Evolutionary conservation across 805 yeast species (phyloP), one percentile per base, ranked within the genome.

Genomic region (Saccharomycopsis selenospora): DNA sequence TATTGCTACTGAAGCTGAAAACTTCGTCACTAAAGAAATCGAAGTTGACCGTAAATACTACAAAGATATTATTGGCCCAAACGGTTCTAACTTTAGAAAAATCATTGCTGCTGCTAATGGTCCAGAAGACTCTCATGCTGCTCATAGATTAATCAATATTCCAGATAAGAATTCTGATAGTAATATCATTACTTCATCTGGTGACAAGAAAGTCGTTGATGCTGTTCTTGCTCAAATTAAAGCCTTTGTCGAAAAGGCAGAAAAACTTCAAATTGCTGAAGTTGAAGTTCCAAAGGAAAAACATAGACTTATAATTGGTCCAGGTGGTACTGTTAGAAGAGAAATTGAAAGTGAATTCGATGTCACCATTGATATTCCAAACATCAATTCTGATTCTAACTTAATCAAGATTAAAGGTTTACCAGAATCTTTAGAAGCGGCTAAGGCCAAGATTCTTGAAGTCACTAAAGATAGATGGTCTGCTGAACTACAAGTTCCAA

Each of bases 81-180:
- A 80, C 53, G 96, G 95, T 50, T 71, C 83, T 23, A 77, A 72
- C 18, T 78, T 85, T 68, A 78, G 82, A 56, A 85, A 79, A 43
- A 85, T 93, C 46, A 79, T 90, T 45, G 59, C 76, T 43, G 76
- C 76, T 46, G 96, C 96, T 33, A 96, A 96, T 52, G 88, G 84
- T 46, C 64, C 67, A 48, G 83, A 77, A 52, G 74, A 69, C 27
- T 51, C 53, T 7, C 69, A 73, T 51, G 75, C 70, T 49, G 75
- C 76, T 59, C 68, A 75, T 58, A 73, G 80, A 57, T 69, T 78
- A 56, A 72, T 86, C 57, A 77, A 75, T 48, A 74, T 87, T 49
- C 97, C 98, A 45, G 73, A 77, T 48, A 78, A 75, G 52, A 77
- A 73, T 30, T 74, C 84, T 14, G 82, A 74, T 7, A 73, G 83